Evolutionary conservation across 1,139 yeast genomes (phyloP), one percentile per base, ranked within the genome.

Genomic region (Hyphopichia khmerensis): DNA sequence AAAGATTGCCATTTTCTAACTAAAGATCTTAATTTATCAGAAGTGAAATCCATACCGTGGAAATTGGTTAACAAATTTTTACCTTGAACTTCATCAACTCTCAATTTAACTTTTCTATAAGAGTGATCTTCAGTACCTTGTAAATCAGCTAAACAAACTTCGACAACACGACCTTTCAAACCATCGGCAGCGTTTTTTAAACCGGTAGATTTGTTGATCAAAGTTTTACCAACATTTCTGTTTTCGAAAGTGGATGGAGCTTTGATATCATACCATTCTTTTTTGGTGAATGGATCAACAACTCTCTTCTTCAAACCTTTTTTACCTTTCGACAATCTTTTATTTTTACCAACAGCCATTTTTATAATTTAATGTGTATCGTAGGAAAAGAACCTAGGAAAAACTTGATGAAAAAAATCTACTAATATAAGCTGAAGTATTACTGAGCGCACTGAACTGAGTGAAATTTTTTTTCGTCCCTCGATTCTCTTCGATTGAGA

Each of bases 71-170:
- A 72, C 62, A 73, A 71, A 69, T 73, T 72, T 65, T 73, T 73
- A 64, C 78, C 78, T 64, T 73, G 77, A 44, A 73, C 79, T 65
- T 73, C 79, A 53, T 73, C 79, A 48, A 72, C 78, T 72, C 79
- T 72, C 67, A 73, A 72, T 65, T 69, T 72, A 57, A 73, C 60
- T 64, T 73, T 73, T 69, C 77, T 72, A 73, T 67, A 66, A 43
- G 78, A 64, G 67, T 73, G 78, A 64, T 73, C 78, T 65, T 73
- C 79, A 43, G 76, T 69, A 44, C 78, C 79, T 62, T 72, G 78
- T 56, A 73, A 69, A 59, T 73, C 79, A 52, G 78, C 79, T 56
- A 73, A 69, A 51, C 66, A 60, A 43, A 72, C 75, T 64, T 73
- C 78, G 53, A 73, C 67, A 49, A 73, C 76, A 65, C 79, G 74